phyloP scores from a whole-genome alignment of 2,329 filamentous ascomycete genomes.

The Stachybotrys chlorohalonatus region DNA sequence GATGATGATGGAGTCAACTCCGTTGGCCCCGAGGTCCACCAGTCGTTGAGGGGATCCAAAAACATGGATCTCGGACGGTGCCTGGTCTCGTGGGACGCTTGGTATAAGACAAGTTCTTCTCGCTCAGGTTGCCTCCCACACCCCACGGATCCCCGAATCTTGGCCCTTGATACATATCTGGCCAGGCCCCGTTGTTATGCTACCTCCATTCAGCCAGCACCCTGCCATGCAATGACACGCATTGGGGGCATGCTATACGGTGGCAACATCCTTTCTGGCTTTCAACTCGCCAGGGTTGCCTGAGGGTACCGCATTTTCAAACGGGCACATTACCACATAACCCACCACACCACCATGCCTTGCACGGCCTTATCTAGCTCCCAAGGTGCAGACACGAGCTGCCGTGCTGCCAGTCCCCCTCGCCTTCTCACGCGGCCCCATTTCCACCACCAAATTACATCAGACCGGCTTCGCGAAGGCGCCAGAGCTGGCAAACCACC shows the following conservation, averaged over 20 bases:
- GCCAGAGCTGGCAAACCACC: constrained; percentile 26
- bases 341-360: constrained; percentile 9
- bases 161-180: too few relatives aligned
- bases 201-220: too few relatives aligned
- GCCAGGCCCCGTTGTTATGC: too few relatives aligned
- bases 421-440: constrained; percentile 25
- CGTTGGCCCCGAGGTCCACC: too few relatives aligned
- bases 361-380: constrained; percentile 11
- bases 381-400: constrained; percentile 3
- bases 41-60: not conserved
- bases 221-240: not conserved
- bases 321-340: not conserved
- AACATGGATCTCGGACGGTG: not conserved
- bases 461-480: constrained; percentile 41
- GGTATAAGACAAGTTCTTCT: not conserved
- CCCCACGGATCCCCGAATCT: too few relatives aligned
- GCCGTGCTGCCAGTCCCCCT: constrained; percentile 3
- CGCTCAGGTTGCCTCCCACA: too few relatives aligned
- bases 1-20: too few relatives aligned
- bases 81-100: not conserved
- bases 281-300: not conserved
- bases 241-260: not conserved
- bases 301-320: not conserved
- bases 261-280: not conserved
- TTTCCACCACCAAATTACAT: constrained; percentile 42